These are phyloP conservation scores for Pezicula rhizophila DNA, from an alignment of 2,329 filamentous ascomycete genomes.

Conservation along the genomic window DNA sequence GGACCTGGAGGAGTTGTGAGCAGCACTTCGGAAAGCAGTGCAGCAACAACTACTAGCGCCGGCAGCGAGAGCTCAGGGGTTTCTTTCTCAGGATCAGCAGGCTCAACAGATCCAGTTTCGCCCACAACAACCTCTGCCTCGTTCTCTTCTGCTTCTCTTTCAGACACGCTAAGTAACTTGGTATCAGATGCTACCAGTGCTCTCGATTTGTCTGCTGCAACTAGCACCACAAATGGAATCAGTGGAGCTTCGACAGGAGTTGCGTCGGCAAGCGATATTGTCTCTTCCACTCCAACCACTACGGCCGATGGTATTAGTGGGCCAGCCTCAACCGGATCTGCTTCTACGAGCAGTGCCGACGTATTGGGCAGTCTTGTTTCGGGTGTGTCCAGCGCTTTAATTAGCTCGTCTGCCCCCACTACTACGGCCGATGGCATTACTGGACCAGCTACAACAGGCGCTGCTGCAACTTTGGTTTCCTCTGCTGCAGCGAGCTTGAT, in stretches of 20 bases:
- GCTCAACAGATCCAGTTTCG: conserved; percentile 4
- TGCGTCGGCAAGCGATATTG: neutral
- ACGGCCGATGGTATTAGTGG: neutral
- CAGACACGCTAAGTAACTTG: neutral
- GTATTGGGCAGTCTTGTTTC: neutral
- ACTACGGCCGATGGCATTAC: neutral
- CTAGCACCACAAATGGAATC: conserved; percentile 1
- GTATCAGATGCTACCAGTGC: neutral
- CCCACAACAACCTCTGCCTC: neutral
- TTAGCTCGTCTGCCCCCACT: neutral
- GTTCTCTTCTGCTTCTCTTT: neutral
- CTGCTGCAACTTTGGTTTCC: too few species aligned
- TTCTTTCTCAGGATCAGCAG: conserved; percentile 6
- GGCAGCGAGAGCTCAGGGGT: conserved; percentile 8
- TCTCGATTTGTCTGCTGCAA: neutral
- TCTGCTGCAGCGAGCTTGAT: too few species aligned
- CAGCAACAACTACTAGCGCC: conserved; percentile 6
- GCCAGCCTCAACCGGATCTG: neutral
- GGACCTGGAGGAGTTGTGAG: conserved; percentile 24
- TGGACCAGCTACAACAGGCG: too few species aligned
- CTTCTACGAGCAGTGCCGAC: neutral
- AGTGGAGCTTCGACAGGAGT: neutral
- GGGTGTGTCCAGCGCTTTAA: neutral
- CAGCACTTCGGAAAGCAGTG: conserved; percentile 4
- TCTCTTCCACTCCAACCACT: neutral